A percentile compares a stretch with the other conserved stretches of the same genome.
phyloP scores from a whole-genome alignment of 2,329 filamentous ascomycete species.

The Colletotrichum sublineola region DNA sequence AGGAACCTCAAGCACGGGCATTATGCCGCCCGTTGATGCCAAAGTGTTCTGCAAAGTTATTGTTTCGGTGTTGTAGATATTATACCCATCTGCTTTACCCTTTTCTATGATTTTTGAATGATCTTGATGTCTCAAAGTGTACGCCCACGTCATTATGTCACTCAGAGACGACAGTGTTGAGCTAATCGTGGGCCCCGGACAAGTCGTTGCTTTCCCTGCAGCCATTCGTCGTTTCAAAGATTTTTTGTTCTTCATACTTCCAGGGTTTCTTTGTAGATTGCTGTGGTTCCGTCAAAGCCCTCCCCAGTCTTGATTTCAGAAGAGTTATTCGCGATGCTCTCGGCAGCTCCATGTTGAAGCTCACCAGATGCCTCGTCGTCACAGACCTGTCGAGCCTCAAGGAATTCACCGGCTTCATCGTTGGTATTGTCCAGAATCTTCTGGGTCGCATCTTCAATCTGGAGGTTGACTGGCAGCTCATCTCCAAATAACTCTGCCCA shows the following conservation, averaged over 20 bases:
- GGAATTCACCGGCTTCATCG: conserved; percentile 4
- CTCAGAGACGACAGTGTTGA: background rate
- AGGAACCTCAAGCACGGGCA: background rate
- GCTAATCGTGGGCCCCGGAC: too few species aligned
- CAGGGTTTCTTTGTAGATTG: background rate
- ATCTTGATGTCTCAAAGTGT: background rate
- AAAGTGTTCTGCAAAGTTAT: background rate
- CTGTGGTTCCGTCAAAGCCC: background rate
- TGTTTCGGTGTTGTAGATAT: background rate
- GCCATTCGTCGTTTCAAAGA: background rate
- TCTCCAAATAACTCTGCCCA: conserved; percentile 39
- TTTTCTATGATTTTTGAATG: background rate
- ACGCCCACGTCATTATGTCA: background rate
- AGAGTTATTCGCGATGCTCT: background rate
- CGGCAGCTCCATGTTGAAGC: too few species aligned
- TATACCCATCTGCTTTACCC: background rate
- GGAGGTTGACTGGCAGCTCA: conserved; percentile 22
- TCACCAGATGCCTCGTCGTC: background rate
- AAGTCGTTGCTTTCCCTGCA: too few species aligned
- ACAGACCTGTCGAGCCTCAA: background rate
- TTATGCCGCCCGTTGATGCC: background rate
- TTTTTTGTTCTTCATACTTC: background rate
- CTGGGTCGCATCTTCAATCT: conserved; percentile 7
- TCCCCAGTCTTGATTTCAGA: background rate
- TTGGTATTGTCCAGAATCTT: conserved; percentile 9